Conservation (phyloP, 345 rosid species). For the Barbarea vulgaris region DNA sequence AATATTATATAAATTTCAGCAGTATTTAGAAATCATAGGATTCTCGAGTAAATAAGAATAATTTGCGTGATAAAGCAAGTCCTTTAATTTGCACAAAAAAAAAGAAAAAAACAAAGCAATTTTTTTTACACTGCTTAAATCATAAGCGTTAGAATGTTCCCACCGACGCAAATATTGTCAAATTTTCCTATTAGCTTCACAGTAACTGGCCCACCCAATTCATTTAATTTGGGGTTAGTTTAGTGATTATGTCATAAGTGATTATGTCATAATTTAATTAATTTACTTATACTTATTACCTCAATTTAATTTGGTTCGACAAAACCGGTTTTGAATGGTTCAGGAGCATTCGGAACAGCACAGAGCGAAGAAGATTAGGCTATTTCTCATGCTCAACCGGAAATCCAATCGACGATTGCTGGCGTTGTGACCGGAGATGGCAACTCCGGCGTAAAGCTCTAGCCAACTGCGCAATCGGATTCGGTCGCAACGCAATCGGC, state of each 20-base stretch:
- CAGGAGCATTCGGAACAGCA: conserved; percentile 78
- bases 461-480: conserved; percentile 72
- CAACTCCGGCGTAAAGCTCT: conserved; percentile 52
- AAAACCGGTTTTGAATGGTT: conserved; percentile 18
- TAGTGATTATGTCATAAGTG: too few relatives aligned
- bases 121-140: not conserved
- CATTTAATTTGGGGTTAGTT: not conserved
- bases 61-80: not conserved
- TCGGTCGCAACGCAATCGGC: conserved; percentile 79
- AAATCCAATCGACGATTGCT: conserved; percentile 84
- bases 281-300: too few relatives aligned
- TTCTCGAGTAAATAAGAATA: not conserved
- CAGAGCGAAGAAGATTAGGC: conserved; percentile 64
- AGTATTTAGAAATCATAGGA: not conserved
- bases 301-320: not conserved
- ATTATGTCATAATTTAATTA: not conserved
- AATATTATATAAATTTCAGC: too few relatives aligned
- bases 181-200: not conserved
- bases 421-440: conserved; percentile 83
- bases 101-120: not conserved
- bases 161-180: conserved; percentile 31
- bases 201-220: not conserved
- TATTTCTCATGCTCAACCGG: conserved; percentile 67
- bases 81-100: not conserved
- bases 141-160: not conserved